These are phyloP conservation scores for Euphorbia peplus DNA, from an alignment of 345 rosid species.

Conservation along the genomic window DNA sequence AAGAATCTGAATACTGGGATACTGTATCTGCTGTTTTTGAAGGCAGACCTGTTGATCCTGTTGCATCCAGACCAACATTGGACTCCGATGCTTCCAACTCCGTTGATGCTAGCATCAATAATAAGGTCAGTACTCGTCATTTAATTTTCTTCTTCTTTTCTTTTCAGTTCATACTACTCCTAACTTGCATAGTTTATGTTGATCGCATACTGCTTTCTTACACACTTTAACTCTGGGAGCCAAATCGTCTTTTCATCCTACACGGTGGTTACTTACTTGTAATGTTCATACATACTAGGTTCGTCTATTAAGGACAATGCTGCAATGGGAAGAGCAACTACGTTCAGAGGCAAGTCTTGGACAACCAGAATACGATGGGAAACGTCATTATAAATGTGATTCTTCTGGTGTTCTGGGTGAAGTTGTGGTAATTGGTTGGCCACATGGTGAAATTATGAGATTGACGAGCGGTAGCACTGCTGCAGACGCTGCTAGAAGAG, in stretches of 20 bases:
- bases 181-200: too few species aligned
- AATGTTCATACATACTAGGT: constrained; percentile 32
- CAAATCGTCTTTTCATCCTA: too few species aligned
- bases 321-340: constrained; percentile 68
- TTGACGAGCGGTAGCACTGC: constrained; percentile 65
- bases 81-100: constrained; percentile 38
- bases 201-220: too few species aligned
- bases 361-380: constrained; percentile 22
- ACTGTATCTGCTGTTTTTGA: constrained; percentile 62
- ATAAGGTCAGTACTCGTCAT: constrained; percentile 45
- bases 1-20: constrained; percentile 62
- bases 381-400: constrained; percentile 10
- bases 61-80: constrained; percentile 30
- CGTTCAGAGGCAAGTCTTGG: constrained; percentile 41
- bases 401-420: constrained; percentile 42
- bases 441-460: constrained; percentile 66
- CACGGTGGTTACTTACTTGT: too few species aligned
- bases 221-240: too few species aligned
- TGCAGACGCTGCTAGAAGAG: constrained; percentile 68
- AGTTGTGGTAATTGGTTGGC: constrained; percentile 64
- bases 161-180: too few species aligned
- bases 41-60: constrained; percentile 50
- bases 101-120: constrained; percentile 52
- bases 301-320: constrained; percentile 65
- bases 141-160: too few species aligned